phyloP scores from a whole-genome alignment of 495 filamentous ascomycete species.

The Halenospora varia region DNA sequence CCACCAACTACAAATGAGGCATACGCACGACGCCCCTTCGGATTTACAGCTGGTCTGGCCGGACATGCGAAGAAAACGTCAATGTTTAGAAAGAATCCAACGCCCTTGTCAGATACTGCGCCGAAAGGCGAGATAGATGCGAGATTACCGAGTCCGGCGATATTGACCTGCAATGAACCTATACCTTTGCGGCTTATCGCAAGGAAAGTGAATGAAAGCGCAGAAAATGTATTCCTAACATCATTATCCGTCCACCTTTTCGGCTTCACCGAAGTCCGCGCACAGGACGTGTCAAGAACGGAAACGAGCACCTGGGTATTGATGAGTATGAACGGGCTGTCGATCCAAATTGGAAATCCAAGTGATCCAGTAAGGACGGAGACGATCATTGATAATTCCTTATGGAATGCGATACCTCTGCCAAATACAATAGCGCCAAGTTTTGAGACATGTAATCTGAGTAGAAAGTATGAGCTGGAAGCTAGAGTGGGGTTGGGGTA shows the following conservation, averaged over 20 bases:
- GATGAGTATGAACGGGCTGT: slow-evolving; percentile 60
- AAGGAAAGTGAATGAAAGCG: slow-evolving; percentile 63
- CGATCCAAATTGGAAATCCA: slow-evolving; percentile 52
- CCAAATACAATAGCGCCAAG: slow-evolving; percentile 82
- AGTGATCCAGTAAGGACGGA: slow-evolving; percentile 61
- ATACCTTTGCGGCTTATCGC: slow-evolving; percentile 77
- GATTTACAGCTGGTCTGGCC: slow-evolving; percentile 52
- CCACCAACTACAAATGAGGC: slow-evolving; percentile 66
- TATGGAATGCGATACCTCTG: slow-evolving; percentile 68
- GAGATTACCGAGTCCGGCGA: slow-evolving; percentile 80
- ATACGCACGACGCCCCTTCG: slow-evolving; percentile 76
- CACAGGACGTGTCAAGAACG: slow-evolving; percentile 62
- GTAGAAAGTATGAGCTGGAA: slow-evolving; percentile 76
- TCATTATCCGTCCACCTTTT: slow-evolving; percentile 77
- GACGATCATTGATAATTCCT: slow-evolving; percentile 53
- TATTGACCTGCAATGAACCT: slow-evolving; percentile 82
- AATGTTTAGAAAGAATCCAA: slow-evolving; percentile 40
- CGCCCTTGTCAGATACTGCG: slow-evolving; percentile 19
- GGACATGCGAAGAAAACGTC: slow-evolving; percentile 44
- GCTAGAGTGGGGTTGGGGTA: slow-evolving; percentile 67
- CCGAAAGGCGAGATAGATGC: slow-evolving; percentile 64
- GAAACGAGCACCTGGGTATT: slow-evolving; percentile 69
- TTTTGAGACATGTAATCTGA: slow-evolving; percentile 87
- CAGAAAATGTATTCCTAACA: slow-evolving; percentile 65
- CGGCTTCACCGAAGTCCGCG: slow-evolving; percentile 70